Base-by-base conservation (phyloP, 1,139 yeast genomes). In the Blastobotrys illinoisensis region DNA sequence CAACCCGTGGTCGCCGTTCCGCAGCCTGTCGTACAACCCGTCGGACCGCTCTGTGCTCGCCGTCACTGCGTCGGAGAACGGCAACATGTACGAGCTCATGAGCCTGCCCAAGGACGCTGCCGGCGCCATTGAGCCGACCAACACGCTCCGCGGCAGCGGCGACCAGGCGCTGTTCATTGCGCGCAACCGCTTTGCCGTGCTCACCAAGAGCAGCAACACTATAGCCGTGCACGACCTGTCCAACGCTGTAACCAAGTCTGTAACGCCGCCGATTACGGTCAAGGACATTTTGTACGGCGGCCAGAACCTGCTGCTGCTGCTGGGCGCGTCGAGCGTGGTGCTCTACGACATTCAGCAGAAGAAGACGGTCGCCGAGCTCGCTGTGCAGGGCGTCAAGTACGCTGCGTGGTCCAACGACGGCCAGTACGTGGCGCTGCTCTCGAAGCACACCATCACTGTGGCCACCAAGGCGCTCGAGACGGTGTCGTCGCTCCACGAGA, bases 321-420 rank as follows among this genome's bases (percentile, higher is more conserved):
- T 93, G 60, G 88, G 90, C 64, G 72, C 80, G 48, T 79, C 82
- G 62, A 76, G 85, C 16, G 96, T 93, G 46, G 82, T 86, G 53
- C 81, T 87, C 63, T 89, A 84, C 69, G 99, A 95, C 70, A 95
- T 91, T 54, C 98, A 91, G 71, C 99, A 93, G 75, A 84, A 88
- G 73, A 88, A 86, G 69, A 84, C 81, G 59, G 69, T 91, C 57
- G 79, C 86, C 16, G 90, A 86, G 64, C 73, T 87, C 54, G 78
- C 81, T 57, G 88, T 85, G 49, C 50, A 63, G 18, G 86, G 84
- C 67, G 90, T 91, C 61, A 93, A 93, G 71, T 91, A 93, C 66
- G 95, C 85, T 28, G 75, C 85, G 14, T 90, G 97, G 96, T 89
- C 97, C 14, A 75, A 77, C 54, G 96, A 90, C 71, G 95, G 96